These are phyloP conservation scores for Sesbania bispinosa DNA, from an alignment of 306 rosid genomes.

Conservation along the genomic window DNA sequence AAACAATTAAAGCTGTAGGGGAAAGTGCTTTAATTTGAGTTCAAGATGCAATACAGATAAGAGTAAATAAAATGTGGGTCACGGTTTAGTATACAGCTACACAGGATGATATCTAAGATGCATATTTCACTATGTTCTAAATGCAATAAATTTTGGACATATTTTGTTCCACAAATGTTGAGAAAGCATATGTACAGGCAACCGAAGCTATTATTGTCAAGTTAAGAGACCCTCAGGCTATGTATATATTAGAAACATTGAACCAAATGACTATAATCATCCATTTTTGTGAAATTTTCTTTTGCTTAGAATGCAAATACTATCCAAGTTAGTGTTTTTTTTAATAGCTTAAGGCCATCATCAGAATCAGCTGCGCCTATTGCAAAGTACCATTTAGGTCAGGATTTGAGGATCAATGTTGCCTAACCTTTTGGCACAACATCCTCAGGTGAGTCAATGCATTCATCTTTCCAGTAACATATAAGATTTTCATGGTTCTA, in stretches of 20 bases:
- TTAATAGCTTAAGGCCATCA: conserved; percentile 63
- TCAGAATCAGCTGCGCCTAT: conserved; percentile 54
- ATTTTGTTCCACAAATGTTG: conserved; percentile 48
- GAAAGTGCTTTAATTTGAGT: background rate
- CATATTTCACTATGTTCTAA: conserved; percentile 11
- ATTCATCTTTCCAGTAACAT: background rate
- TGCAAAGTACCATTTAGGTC: conserved; percentile 81
- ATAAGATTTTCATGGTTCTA: conserved; percentile 12
- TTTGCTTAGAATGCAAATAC: conserved; percentile 83
- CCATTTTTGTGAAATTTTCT: conserved; percentile 39
- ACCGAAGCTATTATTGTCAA: conserved; percentile 61
- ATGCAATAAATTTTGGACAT: conserved; percentile 5
- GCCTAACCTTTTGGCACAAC: conserved; percentile 63
- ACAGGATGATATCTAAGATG: background rate
- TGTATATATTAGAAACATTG: conserved; percentile 49
- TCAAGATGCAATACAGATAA: background rate
- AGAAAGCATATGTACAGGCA: conserved; percentile 47
- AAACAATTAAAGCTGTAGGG: conserved; percentile 19
- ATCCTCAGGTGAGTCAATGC: conserved; percentile 58
- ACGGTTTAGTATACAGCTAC: background rate
- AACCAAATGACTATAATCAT: background rate
- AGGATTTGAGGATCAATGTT: conserved; percentile 38
- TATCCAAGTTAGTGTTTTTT: conserved; percentile 68
- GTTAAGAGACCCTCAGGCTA: conserved; percentile 58
- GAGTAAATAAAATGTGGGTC: background rate